phyloP scores from a whole-genome alignment of 2,329 filamentous ascomycete genomes.

The Cordyceps javanica region DNA sequence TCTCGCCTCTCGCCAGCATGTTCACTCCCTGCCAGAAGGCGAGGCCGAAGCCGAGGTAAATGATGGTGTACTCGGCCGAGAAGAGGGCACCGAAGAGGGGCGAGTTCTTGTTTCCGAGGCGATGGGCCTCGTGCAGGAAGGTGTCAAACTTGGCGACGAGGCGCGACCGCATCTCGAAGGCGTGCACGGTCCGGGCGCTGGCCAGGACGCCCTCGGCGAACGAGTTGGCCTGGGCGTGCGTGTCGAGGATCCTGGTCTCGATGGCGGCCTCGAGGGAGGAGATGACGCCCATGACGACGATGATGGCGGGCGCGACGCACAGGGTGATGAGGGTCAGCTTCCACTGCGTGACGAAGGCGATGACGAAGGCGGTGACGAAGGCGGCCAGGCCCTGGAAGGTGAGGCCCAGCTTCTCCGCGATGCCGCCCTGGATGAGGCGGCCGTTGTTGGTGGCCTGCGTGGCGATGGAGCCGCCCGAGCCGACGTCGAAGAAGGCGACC shows the following conservation, averaged over 20 bases:
- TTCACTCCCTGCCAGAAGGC: constrained; percentile 40
- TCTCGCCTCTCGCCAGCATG: constrained; percentile 31
- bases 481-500: constrained; percentile 42
- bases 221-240: constrained; percentile 27
- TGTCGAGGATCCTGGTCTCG: constrained; percentile 30
- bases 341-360: constrained; percentile 36
- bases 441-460: constrained; percentile 39
- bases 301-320: constrained; percentile 26
- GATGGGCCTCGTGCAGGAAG: constrained; percentile 30
- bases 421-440: constrained; percentile 35
- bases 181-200: constrained; percentile 35
- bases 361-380: constrained; percentile 32
- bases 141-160: constrained; percentile 33
- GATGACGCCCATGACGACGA: constrained; percentile 26
- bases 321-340: constrained; percentile 35
- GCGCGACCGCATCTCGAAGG: constrained; percentile 34
- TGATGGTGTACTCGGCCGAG: constrained; percentile 32
- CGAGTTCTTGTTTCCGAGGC: constrained; percentile 32
- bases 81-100: constrained; percentile 33
- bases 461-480: constrained; percentile 34
- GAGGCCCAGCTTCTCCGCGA: constrained; percentile 34
- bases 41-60: constrained; percentile 36
- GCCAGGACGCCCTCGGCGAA: constrained; percentile 32
- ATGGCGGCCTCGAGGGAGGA: constrained; percentile 23
- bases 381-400: constrained; percentile 33